Conservation (phyloP, 768 basidiomycete genomes). For the Russula emetica region DNA sequence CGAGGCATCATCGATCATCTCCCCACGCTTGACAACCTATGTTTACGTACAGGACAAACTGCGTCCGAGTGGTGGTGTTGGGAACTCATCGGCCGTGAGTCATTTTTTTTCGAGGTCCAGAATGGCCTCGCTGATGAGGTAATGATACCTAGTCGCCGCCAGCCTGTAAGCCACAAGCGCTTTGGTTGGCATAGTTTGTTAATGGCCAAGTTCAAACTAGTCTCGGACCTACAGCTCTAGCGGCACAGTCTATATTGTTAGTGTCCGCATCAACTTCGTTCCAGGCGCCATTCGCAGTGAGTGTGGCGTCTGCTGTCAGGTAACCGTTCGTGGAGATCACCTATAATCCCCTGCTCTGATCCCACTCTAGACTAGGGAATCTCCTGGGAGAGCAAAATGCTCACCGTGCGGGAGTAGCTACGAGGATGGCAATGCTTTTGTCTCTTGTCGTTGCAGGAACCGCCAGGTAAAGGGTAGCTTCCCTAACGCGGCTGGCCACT, state of each 20-base stretch:
- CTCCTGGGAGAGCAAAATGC: constrained; percentile 78
- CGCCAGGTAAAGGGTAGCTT: constrained; percentile 47
- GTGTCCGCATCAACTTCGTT: constrained; percentile 71
- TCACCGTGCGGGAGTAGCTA: constrained; percentile 64
- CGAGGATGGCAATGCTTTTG: constrained; percentile 61
- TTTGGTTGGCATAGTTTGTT: constrained; percentile 16
- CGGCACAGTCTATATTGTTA: constrained; percentile 83
- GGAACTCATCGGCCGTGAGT: constrained; percentile 69
- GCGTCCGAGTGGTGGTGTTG: constrained; percentile 98
- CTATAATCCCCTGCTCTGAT: constrained; percentile 3
- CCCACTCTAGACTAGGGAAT: constrained; percentile 67
- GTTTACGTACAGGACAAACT: constrained; percentile 50
- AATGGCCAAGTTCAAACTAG: constrained; percentile 38
- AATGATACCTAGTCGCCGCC: constrained; percentile 42
- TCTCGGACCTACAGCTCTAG: constrained; percentile 74
- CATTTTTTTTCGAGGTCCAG: not conserved
- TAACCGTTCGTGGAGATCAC: constrained; percentile 33
- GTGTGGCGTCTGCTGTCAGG: constrained; percentile 84
- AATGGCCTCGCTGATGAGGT: constrained; percentile 1
- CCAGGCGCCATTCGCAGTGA: constrained; percentile 79
- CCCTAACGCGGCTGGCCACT: not conserved
- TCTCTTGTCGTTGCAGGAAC: constrained; percentile 60
- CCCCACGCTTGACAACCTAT: constrained; percentile 1
- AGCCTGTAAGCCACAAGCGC: constrained; percentile 40
- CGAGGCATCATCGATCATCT: not conserved